phyloP scores from a whole-genome alignment of 1,284 basidiomycete species.

The Ceratobasidium sp. region DNA sequence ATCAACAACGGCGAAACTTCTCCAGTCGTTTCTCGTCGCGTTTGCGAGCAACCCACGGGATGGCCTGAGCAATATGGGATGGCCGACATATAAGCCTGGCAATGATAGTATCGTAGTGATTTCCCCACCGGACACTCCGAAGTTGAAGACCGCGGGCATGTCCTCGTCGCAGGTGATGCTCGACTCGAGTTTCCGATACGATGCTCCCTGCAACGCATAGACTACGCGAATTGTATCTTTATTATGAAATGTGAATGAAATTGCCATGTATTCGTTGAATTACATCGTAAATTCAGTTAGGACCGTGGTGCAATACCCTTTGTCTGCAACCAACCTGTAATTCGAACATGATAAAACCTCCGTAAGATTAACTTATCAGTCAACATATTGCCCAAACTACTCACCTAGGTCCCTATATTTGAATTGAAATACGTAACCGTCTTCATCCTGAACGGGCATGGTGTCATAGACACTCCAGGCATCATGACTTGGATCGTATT shows the following conservation, averaged over 20 bases:
- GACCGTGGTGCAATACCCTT: no score
- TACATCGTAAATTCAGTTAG: no score
- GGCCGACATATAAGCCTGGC: conserved; percentile 16
- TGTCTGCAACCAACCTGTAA: no score
- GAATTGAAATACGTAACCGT: not conserved
- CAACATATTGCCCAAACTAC: not conserved
- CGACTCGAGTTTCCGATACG: conserved; percentile 5
- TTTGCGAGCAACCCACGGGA: conserved; percentile 3
- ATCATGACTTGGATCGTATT: not conserved
- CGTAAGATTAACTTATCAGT: no score
- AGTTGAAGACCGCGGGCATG: not conserved
- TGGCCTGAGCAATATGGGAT: not conserved
- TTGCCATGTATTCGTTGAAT: no score
- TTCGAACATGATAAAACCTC: no score
- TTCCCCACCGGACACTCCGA: not conserved
- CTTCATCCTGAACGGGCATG: not conserved
- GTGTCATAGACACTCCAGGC: not conserved
- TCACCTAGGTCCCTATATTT: not conserved
- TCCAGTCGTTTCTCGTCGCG: conserved; percentile 12
- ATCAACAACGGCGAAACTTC: not conserved
- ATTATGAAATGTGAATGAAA: not conserved
- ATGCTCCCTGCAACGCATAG: not conserved
- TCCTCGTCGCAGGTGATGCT: not conserved
- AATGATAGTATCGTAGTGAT: conserved; percentile 13
- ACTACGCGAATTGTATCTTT: not conserved